Conservation (phyloP, 495 filamentous ascomycete species). For the Podospora sp. region DNA sequence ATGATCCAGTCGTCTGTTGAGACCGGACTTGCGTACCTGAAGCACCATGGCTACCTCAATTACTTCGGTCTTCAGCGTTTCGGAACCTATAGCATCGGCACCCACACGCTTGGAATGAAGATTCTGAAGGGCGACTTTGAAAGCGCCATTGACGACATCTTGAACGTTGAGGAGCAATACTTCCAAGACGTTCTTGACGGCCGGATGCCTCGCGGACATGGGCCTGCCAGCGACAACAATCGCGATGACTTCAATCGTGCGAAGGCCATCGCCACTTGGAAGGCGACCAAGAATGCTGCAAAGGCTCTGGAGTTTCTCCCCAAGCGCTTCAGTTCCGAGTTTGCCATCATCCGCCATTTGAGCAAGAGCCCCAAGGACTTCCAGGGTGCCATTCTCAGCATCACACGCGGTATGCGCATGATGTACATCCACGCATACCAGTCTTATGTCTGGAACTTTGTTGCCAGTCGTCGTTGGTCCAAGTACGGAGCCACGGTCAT, state of each 20-base stretch:
- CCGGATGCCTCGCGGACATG: not conserved
- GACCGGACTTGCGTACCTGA: conserved; percentile 56
- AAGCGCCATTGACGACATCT: conserved; percentile 72
- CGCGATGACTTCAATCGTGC: conserved; percentile 78
- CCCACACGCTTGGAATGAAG: conserved; percentile 78
- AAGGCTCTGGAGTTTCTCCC: conserved; percentile 71
- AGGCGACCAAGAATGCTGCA: conserved; percentile 53
- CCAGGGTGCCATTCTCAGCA: conserved; percentile 73
- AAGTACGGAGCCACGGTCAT: conserved; percentile 70
- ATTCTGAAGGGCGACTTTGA: conserved; percentile 80
- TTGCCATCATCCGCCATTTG: conserved; percentile 74
- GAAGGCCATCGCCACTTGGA: conserved; percentile 71
- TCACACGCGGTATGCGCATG: conserved; percentile 75
- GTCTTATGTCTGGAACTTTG: conserved; percentile 88
- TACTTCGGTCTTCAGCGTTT: conserved; percentile 97
- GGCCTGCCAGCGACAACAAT: conserved; percentile 17
- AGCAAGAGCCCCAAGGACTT: conserved; percentile 58
- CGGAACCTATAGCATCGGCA: conserved; percentile 78
- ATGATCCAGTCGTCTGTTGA: conserved; percentile 41
- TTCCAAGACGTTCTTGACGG: conserved; percentile 30
- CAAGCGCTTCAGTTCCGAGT: conserved; percentile 77
- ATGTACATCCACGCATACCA: conserved; percentile 99
- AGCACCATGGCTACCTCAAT: conserved; percentile 81
- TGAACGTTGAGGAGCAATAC: conserved; percentile 54
- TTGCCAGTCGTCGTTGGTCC: conserved; percentile 75